A percentile compares a stretch with the other conserved stretches of the same genome.
Evolutionary conservation across 148 eudicot species (phyloP).

Genomic region (Camellia sinensis): DNA sequence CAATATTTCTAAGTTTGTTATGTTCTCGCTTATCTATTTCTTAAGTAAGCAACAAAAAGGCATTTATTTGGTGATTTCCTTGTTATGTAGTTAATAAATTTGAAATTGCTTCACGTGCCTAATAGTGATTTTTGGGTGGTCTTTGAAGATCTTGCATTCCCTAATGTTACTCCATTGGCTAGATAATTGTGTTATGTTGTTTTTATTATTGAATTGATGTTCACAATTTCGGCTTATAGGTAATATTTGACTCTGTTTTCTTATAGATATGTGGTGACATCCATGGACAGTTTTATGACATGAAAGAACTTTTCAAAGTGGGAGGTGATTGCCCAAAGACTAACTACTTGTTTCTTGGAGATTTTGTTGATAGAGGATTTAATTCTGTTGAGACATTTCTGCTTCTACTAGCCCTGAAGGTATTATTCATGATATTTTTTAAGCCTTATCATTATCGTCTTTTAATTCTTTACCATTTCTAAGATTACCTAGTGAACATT

Average conservation of each 20-base stretch:
- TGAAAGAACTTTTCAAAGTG: constrained; percentile 86
- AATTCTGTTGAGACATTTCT: constrained; percentile 89
- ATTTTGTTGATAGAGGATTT: constrained; percentile 92
- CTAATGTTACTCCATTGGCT: neutral
- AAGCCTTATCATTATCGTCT: neutral
- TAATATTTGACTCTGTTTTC: neutral
- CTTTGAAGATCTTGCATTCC: neutral
- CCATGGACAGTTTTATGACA: constrained; percentile 94
- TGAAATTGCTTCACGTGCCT: neutral
- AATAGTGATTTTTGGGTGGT: neutral
- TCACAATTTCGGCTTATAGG: neutral
- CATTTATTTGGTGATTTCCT: neutral
- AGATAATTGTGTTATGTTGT: neutral
- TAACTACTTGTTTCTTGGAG: constrained; percentile 86
- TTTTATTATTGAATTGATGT: neutral
- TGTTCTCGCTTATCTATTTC: neutral
- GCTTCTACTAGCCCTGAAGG: constrained; percentile 89
- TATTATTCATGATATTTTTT: constrained; percentile 17
- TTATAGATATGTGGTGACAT: constrained; percentile 87
- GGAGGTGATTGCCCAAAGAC: constrained; percentile 98
- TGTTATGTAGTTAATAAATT: neutral
- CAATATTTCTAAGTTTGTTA: neutral
- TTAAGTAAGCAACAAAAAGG: neutral
- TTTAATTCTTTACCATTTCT: too few relatives aligned
- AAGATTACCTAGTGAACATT: too few relatives aligned